Conservation (phyloP, 2,329 filamentous ascomycete genomes). For the Rhexocercosporidium sp. region DNA sequence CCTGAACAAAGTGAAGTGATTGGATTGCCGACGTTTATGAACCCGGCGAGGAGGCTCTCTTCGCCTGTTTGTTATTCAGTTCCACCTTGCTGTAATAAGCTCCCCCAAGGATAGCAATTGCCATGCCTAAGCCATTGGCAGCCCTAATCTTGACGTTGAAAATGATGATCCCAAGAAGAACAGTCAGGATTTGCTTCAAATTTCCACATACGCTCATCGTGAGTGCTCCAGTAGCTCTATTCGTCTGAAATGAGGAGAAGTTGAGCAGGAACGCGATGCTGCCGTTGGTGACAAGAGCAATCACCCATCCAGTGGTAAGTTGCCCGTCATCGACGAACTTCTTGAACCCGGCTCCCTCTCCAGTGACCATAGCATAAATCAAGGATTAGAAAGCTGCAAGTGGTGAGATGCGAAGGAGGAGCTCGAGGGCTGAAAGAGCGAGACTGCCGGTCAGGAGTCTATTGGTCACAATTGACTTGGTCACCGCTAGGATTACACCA, state of each 20-base stretch:
- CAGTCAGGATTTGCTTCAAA: constrained; percentile 62
- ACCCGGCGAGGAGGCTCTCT: not conserved
- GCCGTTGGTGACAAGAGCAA: constrained; percentile 47
- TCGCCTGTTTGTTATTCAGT: constrained; percentile 38
- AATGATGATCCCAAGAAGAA: constrained; percentile 57
- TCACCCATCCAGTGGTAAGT: constrained; percentile 33
- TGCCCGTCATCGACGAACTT: constrained; percentile 7
- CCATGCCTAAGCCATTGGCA: constrained; percentile 61
- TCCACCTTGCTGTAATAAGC: constrained; percentile 64
- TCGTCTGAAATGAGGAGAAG: constrained; percentile 61
- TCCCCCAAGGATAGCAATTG: constrained; percentile 59
- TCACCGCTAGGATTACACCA: constrained; percentile 57
- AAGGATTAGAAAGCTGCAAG: constrained; percentile 62
- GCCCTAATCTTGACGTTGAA: constrained; percentile 33
- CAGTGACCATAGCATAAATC: constrained; percentile 55
- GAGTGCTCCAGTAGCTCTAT: constrained; percentile 61
- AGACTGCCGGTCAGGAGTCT: constrained; percentile 67
- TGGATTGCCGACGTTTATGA: not conserved
- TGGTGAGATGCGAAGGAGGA: constrained; percentile 67
- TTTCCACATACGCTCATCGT: constrained; percentile 66
- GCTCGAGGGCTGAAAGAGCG: constrained; percentile 61
- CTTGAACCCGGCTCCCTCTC: constrained; percentile 54
- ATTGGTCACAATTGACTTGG: constrained; percentile 69
- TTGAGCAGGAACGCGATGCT: constrained; percentile 61
- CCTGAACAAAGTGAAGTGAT: not conserved